phyloP scores from a whole-genome alignment of 2,329 filamentous ascomycete genomes.

The Aspergillus vadensis region DNA sequence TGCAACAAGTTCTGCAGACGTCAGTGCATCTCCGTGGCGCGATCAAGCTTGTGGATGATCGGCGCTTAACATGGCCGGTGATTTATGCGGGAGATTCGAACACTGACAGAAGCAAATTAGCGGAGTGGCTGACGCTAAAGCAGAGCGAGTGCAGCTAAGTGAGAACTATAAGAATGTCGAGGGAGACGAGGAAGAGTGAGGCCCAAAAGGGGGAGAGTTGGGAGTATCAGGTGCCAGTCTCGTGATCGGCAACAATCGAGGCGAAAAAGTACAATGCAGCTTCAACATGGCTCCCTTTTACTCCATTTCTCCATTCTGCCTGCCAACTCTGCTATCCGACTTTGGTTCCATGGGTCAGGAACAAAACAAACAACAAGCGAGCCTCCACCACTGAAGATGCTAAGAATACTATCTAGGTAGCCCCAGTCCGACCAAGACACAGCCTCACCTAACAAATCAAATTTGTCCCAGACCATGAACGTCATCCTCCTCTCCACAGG shows the following conservation, averaged over 20 bases:
- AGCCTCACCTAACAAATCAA: background rate
- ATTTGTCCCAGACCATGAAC: background rate
- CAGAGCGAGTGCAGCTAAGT: background rate
- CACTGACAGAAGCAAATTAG: background rate
- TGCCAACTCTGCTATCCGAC: background rate
- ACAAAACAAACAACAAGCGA: background rate
- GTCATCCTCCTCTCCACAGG: background rate
- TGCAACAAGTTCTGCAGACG: background rate
- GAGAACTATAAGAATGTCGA: background rate
- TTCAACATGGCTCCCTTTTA: background rate
- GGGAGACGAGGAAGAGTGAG: background rate
- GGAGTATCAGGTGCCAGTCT: background rate
- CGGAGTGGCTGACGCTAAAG: background rate
- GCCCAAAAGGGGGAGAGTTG: background rate
- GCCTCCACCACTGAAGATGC: background rate
- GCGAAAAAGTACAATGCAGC: background rate
- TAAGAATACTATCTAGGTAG: background rate
- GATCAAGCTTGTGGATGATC: conserved; percentile 7
- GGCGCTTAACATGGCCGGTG: conserved; percentile 13
- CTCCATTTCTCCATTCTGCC: background rate
- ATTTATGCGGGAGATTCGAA: background rate
- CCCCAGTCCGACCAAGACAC: background rate
- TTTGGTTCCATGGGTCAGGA: background rate
- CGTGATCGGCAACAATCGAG: background rate
- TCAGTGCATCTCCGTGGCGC: conserved; percentile 7